Conservation (phyloP, 2,329 filamentous ascomycete species). For the Hypoxylon sp. region DNA sequence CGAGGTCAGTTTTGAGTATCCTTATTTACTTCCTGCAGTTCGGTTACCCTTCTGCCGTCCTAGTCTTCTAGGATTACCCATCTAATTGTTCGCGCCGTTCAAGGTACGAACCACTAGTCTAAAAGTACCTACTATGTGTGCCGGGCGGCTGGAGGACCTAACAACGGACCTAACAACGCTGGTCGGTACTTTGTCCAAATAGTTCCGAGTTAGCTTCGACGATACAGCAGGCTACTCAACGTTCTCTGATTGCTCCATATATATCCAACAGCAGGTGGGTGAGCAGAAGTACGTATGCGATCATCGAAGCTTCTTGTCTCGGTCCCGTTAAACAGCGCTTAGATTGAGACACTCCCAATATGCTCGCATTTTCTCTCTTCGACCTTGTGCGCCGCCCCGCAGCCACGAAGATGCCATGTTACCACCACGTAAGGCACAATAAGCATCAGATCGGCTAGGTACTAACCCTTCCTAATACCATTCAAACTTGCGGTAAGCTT, state of each 20-base stretch:
- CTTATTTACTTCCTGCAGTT: constrained; percentile 7
- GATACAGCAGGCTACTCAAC: background rate
- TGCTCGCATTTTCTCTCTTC: constrained; percentile 8
- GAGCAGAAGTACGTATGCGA: background rate
- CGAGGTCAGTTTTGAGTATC: constrained; percentile 24
- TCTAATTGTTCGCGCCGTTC: constrained; percentile 29
- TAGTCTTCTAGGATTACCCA: constrained; percentile 33
- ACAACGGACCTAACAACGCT: background rate
- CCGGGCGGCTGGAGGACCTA: too few relatives aligned
- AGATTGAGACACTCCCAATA: constrained; percentile 26
- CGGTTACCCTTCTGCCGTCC: constrained; percentile 18
- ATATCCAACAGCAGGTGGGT: background rate
- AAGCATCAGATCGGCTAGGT: constrained; percentile 25
- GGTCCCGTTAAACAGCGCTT: constrained; percentile 26
- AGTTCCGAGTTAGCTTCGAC: constrained; percentile 20
- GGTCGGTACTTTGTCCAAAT: constrained; percentile 2
- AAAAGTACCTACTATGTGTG: constrained; percentile 9
- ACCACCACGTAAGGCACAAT: constrained; percentile 13
- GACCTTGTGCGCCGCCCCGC: constrained; percentile 11
- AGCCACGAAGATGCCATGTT: constrained; percentile 23
- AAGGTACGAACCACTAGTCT: constrained; percentile 32
- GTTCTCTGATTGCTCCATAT: constrained; percentile 20
- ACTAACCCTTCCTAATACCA: constrained; percentile 1
- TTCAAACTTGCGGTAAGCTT: constrained; percentile 23
- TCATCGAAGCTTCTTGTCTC: constrained; percentile 27